Conservation (phyloP, 257 asterid species). For the Primulina eburnea region DNA sequence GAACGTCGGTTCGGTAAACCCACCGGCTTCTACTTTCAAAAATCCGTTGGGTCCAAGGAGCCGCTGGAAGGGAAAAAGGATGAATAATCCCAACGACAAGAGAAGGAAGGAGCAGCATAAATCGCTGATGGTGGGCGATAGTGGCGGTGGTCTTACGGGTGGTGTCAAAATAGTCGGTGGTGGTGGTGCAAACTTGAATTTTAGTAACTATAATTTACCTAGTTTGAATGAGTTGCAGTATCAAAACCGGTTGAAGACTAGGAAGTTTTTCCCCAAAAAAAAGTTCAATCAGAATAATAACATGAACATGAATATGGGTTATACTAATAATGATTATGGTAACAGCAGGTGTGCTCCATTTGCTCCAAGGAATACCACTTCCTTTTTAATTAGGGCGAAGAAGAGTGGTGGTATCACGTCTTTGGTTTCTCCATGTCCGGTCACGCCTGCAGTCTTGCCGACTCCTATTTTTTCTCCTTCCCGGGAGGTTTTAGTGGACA, state of each 20-base stretch:
- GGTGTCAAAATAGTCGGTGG: background rate
- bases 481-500: slow-evolving; percentile 72
- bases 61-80: background rate
- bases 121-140: slow-evolving; percentile 26
- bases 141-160: slow-evolving; percentile 3
- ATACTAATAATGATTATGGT: slow-evolving; percentile 16
- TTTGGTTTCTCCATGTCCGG: slow-evolving; percentile 73
- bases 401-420: slow-evolving; percentile 68
- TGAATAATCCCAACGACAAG: slow-evolving; percentile 27
- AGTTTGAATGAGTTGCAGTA: slow-evolving; percentile 61
- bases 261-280: slow-evolving; percentile 54
- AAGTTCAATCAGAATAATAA: slow-evolving; percentile 39
- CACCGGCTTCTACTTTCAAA: background rate
- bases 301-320: slow-evolving; percentile 25
- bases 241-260: slow-evolving; percentile 64
- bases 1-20: background rate
- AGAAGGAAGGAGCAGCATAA: slow-evolving; percentile 38
- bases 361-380: slow-evolving; percentile 62
- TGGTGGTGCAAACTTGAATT: slow-evolving; percentile 31
- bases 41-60: background rate
- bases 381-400: slow-evolving; percentile 53
- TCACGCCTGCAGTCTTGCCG: slow-evolving; percentile 71
- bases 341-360: slow-evolving; percentile 38
- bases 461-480: slow-evolving; percentile 83
- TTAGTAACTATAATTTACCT: slow-evolving; percentile 46